A percentile compares a stretch with the other conserved stretches of the same genome.
Conservation (phyloP, 2,329 filamentous ascomycete species). For the Aspergillus terreus region DNA sequence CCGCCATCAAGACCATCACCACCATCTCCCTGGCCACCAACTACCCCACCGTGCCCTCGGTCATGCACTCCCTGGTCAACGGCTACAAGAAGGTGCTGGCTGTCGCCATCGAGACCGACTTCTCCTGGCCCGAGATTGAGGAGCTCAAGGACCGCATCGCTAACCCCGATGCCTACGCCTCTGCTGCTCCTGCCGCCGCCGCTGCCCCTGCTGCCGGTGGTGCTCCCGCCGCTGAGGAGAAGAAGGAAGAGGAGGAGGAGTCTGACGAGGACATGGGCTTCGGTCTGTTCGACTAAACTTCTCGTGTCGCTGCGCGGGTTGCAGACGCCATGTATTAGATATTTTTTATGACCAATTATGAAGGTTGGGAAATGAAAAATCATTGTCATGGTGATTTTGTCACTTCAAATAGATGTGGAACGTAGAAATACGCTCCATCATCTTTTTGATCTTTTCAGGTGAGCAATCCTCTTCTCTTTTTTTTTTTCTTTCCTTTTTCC, state of each 20-base stretch:
- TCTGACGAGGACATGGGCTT: constrained; percentile 65
- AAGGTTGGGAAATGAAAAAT: constrained; percentile 31
- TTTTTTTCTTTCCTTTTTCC: neutral
- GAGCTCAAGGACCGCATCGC: constrained; percentile 99
- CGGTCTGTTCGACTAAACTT: constrained; percentile 69
- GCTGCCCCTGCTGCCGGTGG: constrained; percentile 50
- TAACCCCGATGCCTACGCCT: constrained; percentile 95
- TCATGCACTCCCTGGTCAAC: constrained; percentile 97
- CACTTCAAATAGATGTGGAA: constrained; percentile 26
- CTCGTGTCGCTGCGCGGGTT: constrained; percentile 20
- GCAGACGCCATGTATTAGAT: constrained; percentile 38
- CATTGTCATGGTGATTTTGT: constrained; percentile 24
- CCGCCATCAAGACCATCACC: constrained; percentile 82
- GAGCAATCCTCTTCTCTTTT: constrained; percentile 13
- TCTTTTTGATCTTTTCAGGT: constrained; percentile 24
- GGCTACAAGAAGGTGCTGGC: constrained; percentile 91
- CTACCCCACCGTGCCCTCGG: constrained; percentile 93
- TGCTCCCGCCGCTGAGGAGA: constrained; percentile 50
- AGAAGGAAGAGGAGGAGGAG: constrained; percentile 63
- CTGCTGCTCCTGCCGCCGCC: constrained; percentile 69
- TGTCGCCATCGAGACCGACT: constrained; percentile 84
- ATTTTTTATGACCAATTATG: constrained; percentile 29
- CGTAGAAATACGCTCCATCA: constrained; percentile 32
- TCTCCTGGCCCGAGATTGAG: constrained; percentile 92
- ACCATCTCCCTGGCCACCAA: constrained; percentile 85